phyloP scores from a whole-genome alignment of 179 eudicot species.

The Camellia oleifera region DNA sequence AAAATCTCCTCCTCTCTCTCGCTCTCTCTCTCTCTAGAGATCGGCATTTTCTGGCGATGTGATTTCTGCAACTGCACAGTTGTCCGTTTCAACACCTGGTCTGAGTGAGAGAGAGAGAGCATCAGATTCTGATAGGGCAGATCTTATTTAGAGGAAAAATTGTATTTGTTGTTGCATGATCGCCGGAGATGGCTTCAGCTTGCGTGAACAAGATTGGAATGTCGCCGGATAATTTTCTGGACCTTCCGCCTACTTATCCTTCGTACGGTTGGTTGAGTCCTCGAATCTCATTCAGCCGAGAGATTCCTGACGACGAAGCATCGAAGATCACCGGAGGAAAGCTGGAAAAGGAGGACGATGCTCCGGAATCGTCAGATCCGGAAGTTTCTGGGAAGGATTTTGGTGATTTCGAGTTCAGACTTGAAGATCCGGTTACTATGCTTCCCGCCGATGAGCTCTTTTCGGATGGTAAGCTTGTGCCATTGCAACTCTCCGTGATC shows the following conservation, averaged over 20 bases:
- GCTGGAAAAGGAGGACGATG: slow-evolving; percentile 6
- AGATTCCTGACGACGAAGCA: slow-evolving; percentile 15
- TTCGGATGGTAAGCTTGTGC: slow-evolving; percentile 74
- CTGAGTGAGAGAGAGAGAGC: background rate
- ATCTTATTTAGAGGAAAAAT: background rate
- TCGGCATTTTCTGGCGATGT: slow-evolving; percentile 13
- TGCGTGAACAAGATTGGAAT: slow-evolving; percentile 61
- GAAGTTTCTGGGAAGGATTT: slow-evolving; percentile 22
- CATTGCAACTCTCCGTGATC: slow-evolving; percentile 37
- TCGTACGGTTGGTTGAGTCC: slow-evolving; percentile 61
- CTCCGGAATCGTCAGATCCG: slow-evolving; percentile 33
- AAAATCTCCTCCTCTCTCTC: background rate
- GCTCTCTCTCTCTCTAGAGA: slow-evolving; percentile 13
- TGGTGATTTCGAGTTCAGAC: slow-evolving; percentile 76
- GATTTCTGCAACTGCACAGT: slow-evolving; percentile 2
- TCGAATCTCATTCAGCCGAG: slow-evolving; percentile 39
- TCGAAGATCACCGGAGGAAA: slow-evolving; percentile 8
- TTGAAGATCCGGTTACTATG: slow-evolving; percentile 59
- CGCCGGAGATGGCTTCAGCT: slow-evolving; percentile 70
- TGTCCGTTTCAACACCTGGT: background rate
- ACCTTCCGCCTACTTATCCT: slow-evolving; percentile 32
- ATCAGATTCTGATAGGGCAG: background rate
- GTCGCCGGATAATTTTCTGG: slow-evolving; percentile 49
- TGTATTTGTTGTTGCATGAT: slow-evolving; percentile 7
- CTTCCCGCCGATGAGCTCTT: slow-evolving; percentile 90